A percentile compares a stretch with the other conserved stretches of the same genome.
Conservation (phyloP, 208 protist genomes). For the Strigomonas oncopelti region DNA sequence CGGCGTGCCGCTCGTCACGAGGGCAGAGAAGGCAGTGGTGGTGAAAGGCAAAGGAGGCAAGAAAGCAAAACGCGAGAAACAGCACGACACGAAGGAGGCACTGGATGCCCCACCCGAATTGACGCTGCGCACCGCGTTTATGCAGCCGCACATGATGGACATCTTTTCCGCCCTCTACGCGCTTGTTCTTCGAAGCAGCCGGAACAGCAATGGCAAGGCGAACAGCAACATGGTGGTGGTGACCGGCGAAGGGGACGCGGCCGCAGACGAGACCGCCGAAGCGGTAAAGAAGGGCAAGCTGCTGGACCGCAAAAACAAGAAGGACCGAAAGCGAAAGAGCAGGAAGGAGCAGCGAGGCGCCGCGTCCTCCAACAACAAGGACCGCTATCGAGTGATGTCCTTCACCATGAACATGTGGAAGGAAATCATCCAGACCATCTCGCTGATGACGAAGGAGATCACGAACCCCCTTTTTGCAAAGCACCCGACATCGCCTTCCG, state of each 20-base stretch:
- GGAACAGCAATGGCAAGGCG: not conserved
- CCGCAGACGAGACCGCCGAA: not conserved
- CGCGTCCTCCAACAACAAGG: constrained; percentile 6
- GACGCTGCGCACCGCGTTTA: constrained; percentile 52
- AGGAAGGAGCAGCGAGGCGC: not conserved
- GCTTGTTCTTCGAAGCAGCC: constrained; percentile 50
- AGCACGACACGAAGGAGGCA: too few relatives aligned
- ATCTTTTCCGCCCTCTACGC: constrained; percentile 72
- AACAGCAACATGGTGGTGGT: not conserved
- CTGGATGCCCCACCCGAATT: too few relatives aligned
- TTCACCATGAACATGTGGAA: constrained; percentile 83
- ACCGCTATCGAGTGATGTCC: constrained; percentile 45
- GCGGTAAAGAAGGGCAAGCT: not conserved
- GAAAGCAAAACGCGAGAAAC: not conserved
- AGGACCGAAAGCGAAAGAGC: not conserved
- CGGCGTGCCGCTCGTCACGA: not conserved
- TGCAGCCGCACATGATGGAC: constrained; percentile 50
- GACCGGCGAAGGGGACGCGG: not conserved
- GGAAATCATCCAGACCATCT: constrained; percentile 79
- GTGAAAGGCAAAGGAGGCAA: too few relatives aligned
- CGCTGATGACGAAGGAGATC: constrained; percentile 44
- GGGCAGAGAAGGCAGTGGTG: not conserved
- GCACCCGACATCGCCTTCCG: not conserved
- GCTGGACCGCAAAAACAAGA: not conserved
- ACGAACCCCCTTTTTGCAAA: constrained; percentile 7